Evolutionary conservation across 352 stramenopile genomes (phyloP), one percentile per base, ranked within the genome.

Genomic region (Globisporangium okanoganense): DNA sequence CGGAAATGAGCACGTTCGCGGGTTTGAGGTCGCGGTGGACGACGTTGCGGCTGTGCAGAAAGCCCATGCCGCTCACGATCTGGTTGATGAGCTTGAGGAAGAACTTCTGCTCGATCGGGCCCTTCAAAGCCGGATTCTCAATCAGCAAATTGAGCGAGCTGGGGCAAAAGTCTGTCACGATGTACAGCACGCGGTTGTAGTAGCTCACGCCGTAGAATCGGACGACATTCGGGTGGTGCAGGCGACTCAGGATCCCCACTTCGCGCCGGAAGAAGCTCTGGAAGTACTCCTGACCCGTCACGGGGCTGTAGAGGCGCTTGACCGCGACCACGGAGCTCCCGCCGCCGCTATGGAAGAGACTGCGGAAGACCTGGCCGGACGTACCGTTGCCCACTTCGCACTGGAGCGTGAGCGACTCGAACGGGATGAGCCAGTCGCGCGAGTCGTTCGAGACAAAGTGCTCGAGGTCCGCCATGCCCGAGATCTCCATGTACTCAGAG

Each of bases 1-100:
- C 85, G 45, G 92, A 90, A 57, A 98, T 95, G 25, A 98, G 79
- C 49, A 98, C 88, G 67, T 99, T 99, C 16, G 87, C 90, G 14
- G 95, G 95, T 60, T 99, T 97, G n/a, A 97, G 66, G 56, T 98
- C 93, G 33, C 84, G 78, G 61, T 94, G 85, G 51, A 94, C 85
- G 31, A 94, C 85, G 48, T 80, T 91, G 41, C 85, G 82, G 66
- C 78, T 97, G 82, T 86, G 82, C 49, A 98, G 66, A 70, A 97
- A 98, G 12, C 77, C 71, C 72, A 98, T 89, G 44, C 91, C 94
- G 58, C 87, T 91, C 24, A 96, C 89, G 53, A 98, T 89, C 59
- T 91, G 76, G 53, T 81, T 92, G 50, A 96, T 90, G 45, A 97
- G 83, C 61, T 92, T 93, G 59, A 92, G 77, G 55, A 95, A 90